Base-by-base conservation (phyloP, 2,329 filamentous ascomycete species). In the Apiospora malaysiana region DNA sequence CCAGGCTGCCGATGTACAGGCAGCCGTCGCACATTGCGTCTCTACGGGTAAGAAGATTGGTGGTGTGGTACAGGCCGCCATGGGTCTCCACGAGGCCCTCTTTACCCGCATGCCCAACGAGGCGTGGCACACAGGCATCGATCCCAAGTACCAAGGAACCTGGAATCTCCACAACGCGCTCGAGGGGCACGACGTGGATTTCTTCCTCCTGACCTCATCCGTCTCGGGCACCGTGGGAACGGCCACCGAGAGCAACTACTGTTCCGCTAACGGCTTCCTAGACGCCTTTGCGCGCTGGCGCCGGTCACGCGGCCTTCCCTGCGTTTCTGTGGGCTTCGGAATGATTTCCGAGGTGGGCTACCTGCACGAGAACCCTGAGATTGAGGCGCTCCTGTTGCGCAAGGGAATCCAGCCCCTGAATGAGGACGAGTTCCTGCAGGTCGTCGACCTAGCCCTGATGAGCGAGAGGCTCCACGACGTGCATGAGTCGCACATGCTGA, bases 21-120 rank as follows among this genome's bases (percentile, higher is more conserved):
- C n/a, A n/a, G n/a, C n/a, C n/a, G n/a, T n/a, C n/a, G n/a, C n/a
- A n/a, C n/a, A n/a, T n/a, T n/a, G n/a, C n/a, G n/a, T n/a, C n/a
- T n/a, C n/a, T n/a, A n/a, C n/a, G n/a, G n/a, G n/a, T n/a, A n/a
- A n/a, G n/a, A n/a, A n/a, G n/a, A n/a, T n/a, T 32, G 72, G 79
- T 71, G 81, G 84, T 43, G 75, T 85, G 66, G 71, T 86, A 14
- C 84, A 86, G 70, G 77, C 77, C 8, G 80, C 84, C 1, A 84
- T 85, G 83, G 82, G 83, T 18, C 73, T 82, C 1, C 71, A 75
- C 71, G 76, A 83, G 70, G 75, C 75, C 0, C 69, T 76, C 0
- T 74, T 84, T 25, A 74, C 78, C 2, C 75, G 81, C 32, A 85
- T 86, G 82, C 78, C 75, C 1, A 70, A 78, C 14, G 72, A 80